Percentiles rank a stretch among this genome's conserved stretches.
Conservation (phyloP, 2,329 filamentous ascomycete species). For the Zymoseptoria pseudotritici region DNA sequence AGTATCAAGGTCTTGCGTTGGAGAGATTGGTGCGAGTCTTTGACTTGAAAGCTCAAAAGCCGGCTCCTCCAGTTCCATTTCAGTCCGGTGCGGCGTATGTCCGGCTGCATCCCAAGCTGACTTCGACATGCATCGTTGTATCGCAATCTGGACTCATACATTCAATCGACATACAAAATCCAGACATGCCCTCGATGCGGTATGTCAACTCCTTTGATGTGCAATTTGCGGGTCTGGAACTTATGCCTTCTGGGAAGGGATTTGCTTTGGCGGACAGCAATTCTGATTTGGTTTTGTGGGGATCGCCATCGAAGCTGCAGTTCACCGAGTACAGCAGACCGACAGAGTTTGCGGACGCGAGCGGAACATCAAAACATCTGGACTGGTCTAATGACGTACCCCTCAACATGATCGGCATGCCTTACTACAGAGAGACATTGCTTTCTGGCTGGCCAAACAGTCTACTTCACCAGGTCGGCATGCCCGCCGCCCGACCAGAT, state of each 20-base stretch:
- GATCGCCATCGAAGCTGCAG: conserved; percentile 73
- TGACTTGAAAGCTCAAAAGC: conserved; percentile 82
- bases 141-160: conserved; percentile 91
- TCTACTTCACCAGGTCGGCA: conserved; percentile 75
- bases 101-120: conserved; percentile 91
- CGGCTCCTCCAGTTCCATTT: conserved; percentile 83
- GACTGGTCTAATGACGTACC: conserved; percentile 57
- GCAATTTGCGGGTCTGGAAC: conserved; percentile 72
- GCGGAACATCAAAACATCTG: conserved; percentile 45
- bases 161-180: conserved; percentile 90
- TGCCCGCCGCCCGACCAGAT: conserved; percentile 70
- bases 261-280: conserved; percentile 74
- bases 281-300: conserved; percentile 77
- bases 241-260: conserved; percentile 81
- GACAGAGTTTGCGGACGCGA: conserved; percentile 66
- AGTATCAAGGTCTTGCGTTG: conserved; percentile 70
- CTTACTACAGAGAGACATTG: conserved; percentile 81
- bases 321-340: conserved; percentile 77
- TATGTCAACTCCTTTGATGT: conserved; percentile 68
- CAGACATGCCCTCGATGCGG: conserved; percentile 75
- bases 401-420: conserved; percentile 79
- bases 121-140: conserved; percentile 87
- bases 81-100: conserved; percentile 90
- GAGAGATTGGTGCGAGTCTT: conserved; percentile 94
- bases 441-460: conserved; percentile 86